Evolutionary conservation across 169 alveolate genomes (phyloP), one percentile per base, ranked within the genome.

Genomic region (Eimeria sp.): DNA sequence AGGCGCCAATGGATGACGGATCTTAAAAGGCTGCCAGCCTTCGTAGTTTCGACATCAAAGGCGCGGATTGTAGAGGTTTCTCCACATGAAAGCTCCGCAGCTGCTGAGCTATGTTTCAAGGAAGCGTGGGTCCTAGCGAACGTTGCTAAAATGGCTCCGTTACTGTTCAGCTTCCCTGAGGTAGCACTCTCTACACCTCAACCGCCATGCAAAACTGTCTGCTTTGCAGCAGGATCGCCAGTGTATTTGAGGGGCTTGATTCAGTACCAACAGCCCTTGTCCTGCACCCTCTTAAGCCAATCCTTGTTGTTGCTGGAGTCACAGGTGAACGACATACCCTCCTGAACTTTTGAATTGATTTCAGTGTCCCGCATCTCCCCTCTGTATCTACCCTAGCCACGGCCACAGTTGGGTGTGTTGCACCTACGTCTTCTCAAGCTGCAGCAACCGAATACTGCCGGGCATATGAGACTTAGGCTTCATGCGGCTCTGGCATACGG

Each of bases 401-500:
- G 6, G 14, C 18, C 43, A 10, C 20, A 30, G 77, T 25, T 20
- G 80, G 80, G 49, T 71, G n/a, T 33, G 80, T 37, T 71, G 54
- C 80, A 30, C 49, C 54, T 33, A 37, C 49, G 80, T 71, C 80
- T 71, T 13, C 54, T 71, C 54, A 71, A 49, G 49, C 80, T 30
- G 14, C 80, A 71, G 80, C 33, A 71, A 33, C 33, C n/a, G 52
- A 14, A 10, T 43, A 14, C 13, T 71, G 80, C 49, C 76, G 14
- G 46, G 68, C n/a, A 37, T 52, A 30, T 71, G 52, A 33, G n/a
- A 9, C 90, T 43, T 18, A 90, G 95, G 97, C 37, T 90, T 71
- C 58, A 18, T 95, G 33, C 90, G 93, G 77, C 90, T 95, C 49
- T 95, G 97, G 96, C 56, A 95, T 76, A 90, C 89, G 85, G 56